Evolutionary conservation across 768 basidiomycete species (phyloP), one percentile per base, ranked within the genome.

Genomic region (Suillus tomentosus): DNA sequence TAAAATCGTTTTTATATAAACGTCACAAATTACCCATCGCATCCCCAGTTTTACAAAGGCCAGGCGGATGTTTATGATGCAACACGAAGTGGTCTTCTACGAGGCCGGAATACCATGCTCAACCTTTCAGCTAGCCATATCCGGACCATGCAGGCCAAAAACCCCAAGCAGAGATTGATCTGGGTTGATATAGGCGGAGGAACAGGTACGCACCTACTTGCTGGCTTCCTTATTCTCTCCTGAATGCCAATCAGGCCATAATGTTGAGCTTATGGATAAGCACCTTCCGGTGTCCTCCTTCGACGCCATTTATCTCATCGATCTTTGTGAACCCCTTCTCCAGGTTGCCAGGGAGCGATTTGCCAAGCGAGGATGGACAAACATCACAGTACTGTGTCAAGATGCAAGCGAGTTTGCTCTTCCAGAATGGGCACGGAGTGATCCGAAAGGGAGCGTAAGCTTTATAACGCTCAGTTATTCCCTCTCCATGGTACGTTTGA

Each of bases 141-240:
- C 9, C 79, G 79, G 39, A 75, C 81, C 3, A 78, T 89, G 54
- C 79, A 79, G 5, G 73, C 71, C 42, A 70, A 70, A 31, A 67
- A 79, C 7, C 79, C 81, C 0, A 73, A 76, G 0, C 82, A 83
- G 70, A 79, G 80, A 15, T 81, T 90, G 19, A 81, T 92, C 15
- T 92, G 91, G 91, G 81, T 92, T 19, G 91, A 92, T 71, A 85
- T 92, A 62, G 89, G 90, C 17, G 91, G 90, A 39, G 91, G 90
- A 34, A 91, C 90, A 14, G 85, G 84, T 82, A 50, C 10, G 53
- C 11, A 60, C 71, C 51, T 61, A 55, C 0, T 60, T 54, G 8
- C 55, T 31, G 55, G 34, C 3, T 11, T 36, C 11, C 13, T 36
- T 60, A 3, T 40, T 45, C 19, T 27, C 10, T 42, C 37, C 40